phyloP scores from a whole-genome alignment of 1,284 basidiomycete species.

The Golubevia sp. region DNA sequence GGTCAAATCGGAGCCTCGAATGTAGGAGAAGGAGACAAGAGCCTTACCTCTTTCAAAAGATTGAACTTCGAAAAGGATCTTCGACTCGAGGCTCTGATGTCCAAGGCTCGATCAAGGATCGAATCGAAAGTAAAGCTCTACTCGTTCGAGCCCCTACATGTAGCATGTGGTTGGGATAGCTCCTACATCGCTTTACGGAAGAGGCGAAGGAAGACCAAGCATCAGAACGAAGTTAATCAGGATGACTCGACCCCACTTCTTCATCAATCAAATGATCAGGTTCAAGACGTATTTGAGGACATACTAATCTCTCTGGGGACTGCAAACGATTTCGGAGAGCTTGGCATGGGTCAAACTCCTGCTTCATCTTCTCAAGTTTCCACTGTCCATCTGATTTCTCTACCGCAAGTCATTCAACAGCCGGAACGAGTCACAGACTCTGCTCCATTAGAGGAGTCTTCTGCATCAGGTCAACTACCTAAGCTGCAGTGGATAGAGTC shows the following conservation, averaged over 20 bases:
- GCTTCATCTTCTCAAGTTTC: background rate
- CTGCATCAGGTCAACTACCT: background rate
- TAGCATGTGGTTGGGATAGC: conserved; percentile 28
- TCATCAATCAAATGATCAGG: too few species aligned
- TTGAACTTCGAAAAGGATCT: conserved; percentile 7
- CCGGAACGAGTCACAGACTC: too few species aligned
- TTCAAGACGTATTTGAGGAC: background rate
- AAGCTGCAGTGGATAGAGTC: background rate
- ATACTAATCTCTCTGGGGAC: background rate
- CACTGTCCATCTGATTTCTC: background rate
- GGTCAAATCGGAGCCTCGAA: background rate
- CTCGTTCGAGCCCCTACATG: conserved; percentile 4
- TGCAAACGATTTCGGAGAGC: background rate
- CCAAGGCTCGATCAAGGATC: background rate
- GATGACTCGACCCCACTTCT: background rate
- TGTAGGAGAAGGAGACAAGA: background rate
- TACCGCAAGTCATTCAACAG: background rate
- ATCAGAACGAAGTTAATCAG: too few species aligned
- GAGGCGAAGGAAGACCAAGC: too few species aligned
- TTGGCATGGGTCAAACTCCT: background rate
- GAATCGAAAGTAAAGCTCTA: conserved; percentile 2
- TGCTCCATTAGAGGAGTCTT: background rate
- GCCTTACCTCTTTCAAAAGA: conserved; percentile 7
- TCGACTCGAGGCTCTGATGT: background rate
- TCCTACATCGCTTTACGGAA: conserved; percentile 22